A percentile compares a stretch with the other conserved stretches of the same genome.
These are phyloP conservation scores for Neonectria faginata DNA, from an alignment of 2,329 filamentous ascomycete species.

Conservation along the genomic window DNA sequence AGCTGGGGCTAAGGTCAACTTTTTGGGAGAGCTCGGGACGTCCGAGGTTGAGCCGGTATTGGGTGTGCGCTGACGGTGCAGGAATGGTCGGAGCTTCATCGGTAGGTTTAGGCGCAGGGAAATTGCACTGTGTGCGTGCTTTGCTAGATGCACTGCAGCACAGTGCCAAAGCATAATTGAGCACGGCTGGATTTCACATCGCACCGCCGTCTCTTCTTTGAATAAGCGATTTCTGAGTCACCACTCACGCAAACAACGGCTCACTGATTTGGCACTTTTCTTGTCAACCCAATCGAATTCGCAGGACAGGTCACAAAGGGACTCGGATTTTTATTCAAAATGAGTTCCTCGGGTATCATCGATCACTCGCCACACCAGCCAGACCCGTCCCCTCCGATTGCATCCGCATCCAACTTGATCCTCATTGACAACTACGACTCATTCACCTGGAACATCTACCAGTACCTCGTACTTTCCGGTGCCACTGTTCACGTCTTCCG, in stretches of 20 bases:
- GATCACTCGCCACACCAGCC: conserved; percentile 93
- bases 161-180: neutral
- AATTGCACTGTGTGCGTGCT: conserved; percentile 34
- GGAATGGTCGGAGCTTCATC: conserved; percentile 40
- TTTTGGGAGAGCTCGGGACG: conserved; percentile 46
- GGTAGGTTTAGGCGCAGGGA: conserved; percentile 17
- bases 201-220: conserved; percentile 36
- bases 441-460: conserved; percentile 99
- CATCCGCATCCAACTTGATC: conserved; percentile 88
- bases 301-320: conserved; percentile 4
- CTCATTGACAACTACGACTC: conserved; percentile 99
- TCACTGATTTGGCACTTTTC: conserved; percentile 3
- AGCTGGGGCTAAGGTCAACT: conserved; percentile 45
- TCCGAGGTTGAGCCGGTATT: conserved; percentile 46
- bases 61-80: conserved; percentile 22
- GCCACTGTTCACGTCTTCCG: conserved; percentile 89
- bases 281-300: neutral
- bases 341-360: conserved; percentile 64
- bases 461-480: conserved; percentile 96
- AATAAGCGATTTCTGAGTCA: conserved; percentile 39
- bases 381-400: conserved; percentile 76
- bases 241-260: conserved; percentile 31
- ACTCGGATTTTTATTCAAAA: conserved; percentile 47
- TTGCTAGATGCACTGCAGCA: neutral
- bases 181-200: conserved; percentile 23